phyloP scores from a whole-genome alignment of 2,329 filamentous ascomycete genomes.

The Arthroderma sp. region DNA sequence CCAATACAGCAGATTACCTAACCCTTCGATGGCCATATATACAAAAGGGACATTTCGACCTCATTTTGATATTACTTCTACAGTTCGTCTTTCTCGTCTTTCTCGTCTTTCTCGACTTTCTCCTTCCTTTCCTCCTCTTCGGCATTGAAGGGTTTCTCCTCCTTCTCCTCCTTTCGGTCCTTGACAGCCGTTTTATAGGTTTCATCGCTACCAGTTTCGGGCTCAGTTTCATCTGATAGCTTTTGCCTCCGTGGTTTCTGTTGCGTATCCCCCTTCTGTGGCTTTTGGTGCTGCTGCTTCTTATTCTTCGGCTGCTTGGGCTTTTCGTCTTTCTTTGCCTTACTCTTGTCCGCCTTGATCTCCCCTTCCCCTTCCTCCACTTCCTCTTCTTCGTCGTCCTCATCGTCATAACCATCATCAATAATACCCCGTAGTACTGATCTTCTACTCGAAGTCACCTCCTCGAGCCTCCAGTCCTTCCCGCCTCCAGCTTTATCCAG shows the following conservation, averaged over 20 bases:
- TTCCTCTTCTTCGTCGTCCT: constrained; percentile 33
- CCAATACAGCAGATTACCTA: constrained; percentile 1
- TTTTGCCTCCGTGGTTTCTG: constrained; percentile 10
- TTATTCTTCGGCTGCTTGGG: constrained; percentile 14
- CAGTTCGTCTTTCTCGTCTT: neutral
- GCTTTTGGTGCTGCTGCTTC: constrained; percentile 19
- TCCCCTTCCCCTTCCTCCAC: constrained; percentile 8
- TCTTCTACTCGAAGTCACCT: constrained; percentile 56
- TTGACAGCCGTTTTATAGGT: constrained; percentile 20
- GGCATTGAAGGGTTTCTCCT: neutral
- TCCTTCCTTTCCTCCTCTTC: neutral
- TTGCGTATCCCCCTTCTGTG: constrained; percentile 14
- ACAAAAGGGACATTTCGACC: neutral
- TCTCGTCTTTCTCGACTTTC: neutral
- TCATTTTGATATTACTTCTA: neutral
- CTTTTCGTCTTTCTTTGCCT: constrained; percentile 6
- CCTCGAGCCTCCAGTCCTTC: constrained; percentile 66
- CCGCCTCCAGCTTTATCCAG: constrained; percentile 58
- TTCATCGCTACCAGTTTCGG: constrained; percentile 27
- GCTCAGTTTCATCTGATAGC: constrained; percentile 6
- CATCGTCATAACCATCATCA: constrained; percentile 40
- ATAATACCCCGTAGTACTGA: constrained; percentile 60
- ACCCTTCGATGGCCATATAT: neutral
- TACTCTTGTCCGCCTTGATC: neutral
- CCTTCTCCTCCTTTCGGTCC: constrained; percentile 25